These are phyloP conservation scores for Catunica adiposa DNA, from an alignment of 2,329 filamentous ascomycete species.

Conservation along the genomic window DNA sequence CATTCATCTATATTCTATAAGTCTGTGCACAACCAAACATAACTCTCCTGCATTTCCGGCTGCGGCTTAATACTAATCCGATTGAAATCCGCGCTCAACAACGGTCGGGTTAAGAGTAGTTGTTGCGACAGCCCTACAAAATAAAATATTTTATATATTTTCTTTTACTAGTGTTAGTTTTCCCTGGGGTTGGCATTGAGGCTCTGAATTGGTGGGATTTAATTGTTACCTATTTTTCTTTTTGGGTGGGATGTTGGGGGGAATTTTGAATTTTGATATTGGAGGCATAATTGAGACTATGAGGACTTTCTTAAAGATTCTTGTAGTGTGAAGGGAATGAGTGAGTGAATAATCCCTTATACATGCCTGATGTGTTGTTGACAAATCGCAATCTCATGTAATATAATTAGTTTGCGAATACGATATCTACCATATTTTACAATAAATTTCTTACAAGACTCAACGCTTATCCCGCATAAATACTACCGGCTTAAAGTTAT, in stretches of 20 bases:
- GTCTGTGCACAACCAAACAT: background rate
- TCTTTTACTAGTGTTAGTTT: background rate
- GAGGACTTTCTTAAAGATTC: too few relatives aligned
- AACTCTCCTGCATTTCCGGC: background rate
- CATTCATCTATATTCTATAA: background rate
- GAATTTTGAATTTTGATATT: background rate
- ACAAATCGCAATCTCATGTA: too few relatives aligned
- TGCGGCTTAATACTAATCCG: background rate
- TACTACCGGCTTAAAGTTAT: background rate
- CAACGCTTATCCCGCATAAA: background rate
- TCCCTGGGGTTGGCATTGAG: background rate
- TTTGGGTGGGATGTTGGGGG: background rate
- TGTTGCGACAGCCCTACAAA: conserved; percentile 1
- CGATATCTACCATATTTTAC: too few relatives aligned
- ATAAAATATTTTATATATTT: background rate
- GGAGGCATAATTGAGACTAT: too few relatives aligned
- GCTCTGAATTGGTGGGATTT: background rate
- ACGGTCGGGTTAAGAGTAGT: background rate
- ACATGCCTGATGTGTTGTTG: too few relatives aligned
- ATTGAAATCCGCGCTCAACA: background rate
- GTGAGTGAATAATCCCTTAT: too few relatives aligned
- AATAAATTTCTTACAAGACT: background rate
- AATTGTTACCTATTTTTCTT: background rate
- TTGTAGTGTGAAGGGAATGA: too few relatives aligned
- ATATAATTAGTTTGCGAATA: too few relatives aligned